Evolutionary conservation across 768 basidiomycete genomes (phyloP), one percentile per base, ranked within the genome.

Genomic region (Amanita exitialis): DNA sequence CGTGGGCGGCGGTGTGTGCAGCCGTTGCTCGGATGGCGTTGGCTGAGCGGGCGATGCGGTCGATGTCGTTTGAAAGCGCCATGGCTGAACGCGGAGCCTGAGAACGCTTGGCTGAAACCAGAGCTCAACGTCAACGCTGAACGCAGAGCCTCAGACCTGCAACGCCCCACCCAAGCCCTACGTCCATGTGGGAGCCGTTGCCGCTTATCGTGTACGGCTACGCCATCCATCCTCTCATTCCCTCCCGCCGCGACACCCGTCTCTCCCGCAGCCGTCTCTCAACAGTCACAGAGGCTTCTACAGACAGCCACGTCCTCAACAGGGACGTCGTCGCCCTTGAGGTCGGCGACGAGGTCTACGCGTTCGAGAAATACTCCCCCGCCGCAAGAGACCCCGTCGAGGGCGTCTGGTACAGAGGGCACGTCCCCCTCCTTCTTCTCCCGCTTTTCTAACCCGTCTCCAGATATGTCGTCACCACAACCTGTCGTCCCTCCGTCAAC

Each of bases 331-430:
- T 91, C 30, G 77, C 84, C 5, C 77, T 98, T 51, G 93, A 96
- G 58, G 86, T 97, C 25, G 95, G 95, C 43, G 94, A 96, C 65
- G 94, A 97, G 63, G 83, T 98, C 30, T 97, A 97, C 67, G 92
- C 93, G 15, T 97, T 97, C 61, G 95, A 98, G 70, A 84, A 84
- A 62, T 94, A 92, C 64, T 82, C 75, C 0, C 83, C 86, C 9
- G 72, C 72, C 46, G 75, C 71, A 52, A 87, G 84, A 61, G 87
- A 89, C 53, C 62, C 64, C 48, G 79, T 78, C 10, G 86, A 88
- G 50, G 84, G 83, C 16, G 66, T 82, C 13, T 98, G 95, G 95
- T 97, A 91, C 67, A 75, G 95, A 70, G 95, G 95, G 88, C 96
- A 64, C 65, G 88, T 56, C 47, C 27, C 57, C 34, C 20, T 23